phyloP scores from a whole-genome alignment of 164 flowering plant genomes.

The Warburgia ugandensis region DNA sequence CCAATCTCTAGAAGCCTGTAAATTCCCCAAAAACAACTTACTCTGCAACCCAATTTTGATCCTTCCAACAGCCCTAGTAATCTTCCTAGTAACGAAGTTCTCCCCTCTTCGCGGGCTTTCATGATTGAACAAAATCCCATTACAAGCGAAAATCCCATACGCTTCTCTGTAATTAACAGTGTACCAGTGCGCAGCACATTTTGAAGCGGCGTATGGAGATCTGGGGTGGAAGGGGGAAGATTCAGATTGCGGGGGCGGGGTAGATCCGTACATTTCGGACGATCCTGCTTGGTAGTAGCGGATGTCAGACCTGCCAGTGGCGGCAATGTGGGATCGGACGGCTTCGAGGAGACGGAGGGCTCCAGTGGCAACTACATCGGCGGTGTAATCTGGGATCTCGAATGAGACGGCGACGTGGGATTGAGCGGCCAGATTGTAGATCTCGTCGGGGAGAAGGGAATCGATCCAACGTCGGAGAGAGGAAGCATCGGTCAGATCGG shows the following conservation, averaged over 20 bases:
- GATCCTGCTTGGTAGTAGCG: constrained; percentile 92
- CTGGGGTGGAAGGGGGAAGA: constrained; percentile 84
- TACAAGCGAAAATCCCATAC: constrained; percentile 80
- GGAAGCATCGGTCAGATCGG: constrained; percentile 88
- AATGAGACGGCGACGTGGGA: constrained; percentile 96
- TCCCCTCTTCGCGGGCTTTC: constrained; percentile 86
- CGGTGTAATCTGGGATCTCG: constrained; percentile 96
- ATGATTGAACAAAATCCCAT: constrained; percentile 88
- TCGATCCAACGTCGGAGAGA: constrained; percentile 96
- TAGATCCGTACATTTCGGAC: constrained; percentile 92
- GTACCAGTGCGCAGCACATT: constrained; percentile 97
- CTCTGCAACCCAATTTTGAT: constrained; percentile 86
- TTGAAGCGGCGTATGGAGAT: constrained; percentile 88
- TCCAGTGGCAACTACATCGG: constrained; percentile 96
- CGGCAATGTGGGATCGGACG: constrained; percentile 70
- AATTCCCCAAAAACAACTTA: constrained; percentile 78
- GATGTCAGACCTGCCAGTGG: constrained; percentile 54
- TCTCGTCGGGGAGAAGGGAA: constrained; percentile 75
- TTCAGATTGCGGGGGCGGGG: constrained; percentile 87
- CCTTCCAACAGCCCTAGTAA: constrained; percentile 84
- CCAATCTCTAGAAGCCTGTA: constrained; percentile 88
- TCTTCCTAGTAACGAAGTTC: constrained; percentile 92
- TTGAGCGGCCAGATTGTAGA: constrained; percentile 95
- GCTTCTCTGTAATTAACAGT: constrained; percentile 95
- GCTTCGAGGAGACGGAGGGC: constrained; percentile 90